Evolutionary conservation across 345 rosid species (phyloP).

Genomic region (Cochlearia excelsa): DNA sequence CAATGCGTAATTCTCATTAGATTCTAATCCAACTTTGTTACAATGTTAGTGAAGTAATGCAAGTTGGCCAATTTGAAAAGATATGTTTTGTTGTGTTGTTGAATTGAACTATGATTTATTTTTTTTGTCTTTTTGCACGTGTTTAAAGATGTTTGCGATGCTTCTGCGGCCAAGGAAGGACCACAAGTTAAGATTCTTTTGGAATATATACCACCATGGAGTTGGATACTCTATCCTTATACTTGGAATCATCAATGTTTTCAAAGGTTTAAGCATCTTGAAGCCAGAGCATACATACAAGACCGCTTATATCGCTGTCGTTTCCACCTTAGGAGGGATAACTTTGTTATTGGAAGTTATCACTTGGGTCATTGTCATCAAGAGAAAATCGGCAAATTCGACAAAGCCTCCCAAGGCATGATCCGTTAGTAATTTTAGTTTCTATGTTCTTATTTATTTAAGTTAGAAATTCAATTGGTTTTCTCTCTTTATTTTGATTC

Average conservation of each 20-base stretch:
- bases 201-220: constrained; percentile 86
- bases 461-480: no score
- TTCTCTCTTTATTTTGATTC: no score
- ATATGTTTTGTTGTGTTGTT: constrained; percentile 24
- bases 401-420: constrained; percentile 4
- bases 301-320: constrained; percentile 28
- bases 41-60: neutral
- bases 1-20: neutral
- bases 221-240: constrained; percentile 60
- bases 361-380: constrained; percentile 39
- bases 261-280: constrained; percentile 70
- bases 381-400: constrained; percentile 34
- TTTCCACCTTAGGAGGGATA: constrained; percentile 24
- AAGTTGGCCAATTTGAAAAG: constrained; percentile 16
- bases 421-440: no score
- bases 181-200: constrained; percentile 68
- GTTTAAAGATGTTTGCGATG: constrained; percentile 66
- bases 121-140: constrained; percentile 15
- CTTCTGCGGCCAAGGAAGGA: constrained; percentile 81
- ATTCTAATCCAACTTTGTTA: neutral
- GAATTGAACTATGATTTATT: neutral
- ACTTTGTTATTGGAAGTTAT: constrained; percentile 36
- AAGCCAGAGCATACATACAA: constrained; percentile 47
- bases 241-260: constrained; percentile 71
- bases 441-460: no score